These are phyloP conservation scores for Yamadazyma aaseri DNA, from an alignment of 1,139 yeast genomes.

Conservation along the genomic window DNA sequence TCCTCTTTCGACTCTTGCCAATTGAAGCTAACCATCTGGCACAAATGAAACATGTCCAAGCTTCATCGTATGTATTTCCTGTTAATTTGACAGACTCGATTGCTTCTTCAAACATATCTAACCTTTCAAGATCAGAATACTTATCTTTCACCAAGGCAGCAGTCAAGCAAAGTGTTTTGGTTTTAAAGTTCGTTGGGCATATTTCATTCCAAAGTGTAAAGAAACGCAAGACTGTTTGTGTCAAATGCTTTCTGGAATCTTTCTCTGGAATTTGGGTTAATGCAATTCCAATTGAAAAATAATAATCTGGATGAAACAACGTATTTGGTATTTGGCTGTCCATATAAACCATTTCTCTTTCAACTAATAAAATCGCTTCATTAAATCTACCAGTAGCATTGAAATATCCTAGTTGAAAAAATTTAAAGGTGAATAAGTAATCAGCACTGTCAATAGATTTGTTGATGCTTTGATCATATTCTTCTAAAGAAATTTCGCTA, in stretches of 20 bases:
- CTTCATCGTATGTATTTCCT: slow-evolving; percentile 37
- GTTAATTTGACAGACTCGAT: slow-evolving; percentile 33
- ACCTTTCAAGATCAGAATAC: slow-evolving; percentile 28
- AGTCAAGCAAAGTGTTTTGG: slow-evolving; percentile 32
- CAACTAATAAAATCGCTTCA: slow-evolving; percentile 22
- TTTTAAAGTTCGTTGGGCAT: slow-evolving; percentile 35
- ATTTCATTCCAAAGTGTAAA: slow-evolving; percentile 34
- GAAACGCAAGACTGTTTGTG: slow-evolving; percentile 15
- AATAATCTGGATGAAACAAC: slow-evolving; percentile 24
- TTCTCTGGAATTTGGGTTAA: slow-evolving; percentile 3
- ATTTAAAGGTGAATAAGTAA: slow-evolving; percentile 8
- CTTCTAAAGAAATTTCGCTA: slow-evolving; percentile 18
- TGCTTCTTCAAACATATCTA: slow-evolving; percentile 50
- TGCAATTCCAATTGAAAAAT: slow-evolving; percentile 11
- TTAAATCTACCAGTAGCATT: slow-evolving; percentile 16
- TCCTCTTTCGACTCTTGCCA: slow-evolving; percentile 22
- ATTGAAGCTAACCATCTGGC: slow-evolving; percentile 43
- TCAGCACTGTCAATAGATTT: slow-evolving; percentile 6
- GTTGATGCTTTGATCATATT: slow-evolving; percentile 12
- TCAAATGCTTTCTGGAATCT: slow-evolving; percentile 3
- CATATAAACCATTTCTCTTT: slow-evolving; percentile 15
- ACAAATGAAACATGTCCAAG: slow-evolving; percentile 44
- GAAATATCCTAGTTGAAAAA: slow-evolving; percentile 7
- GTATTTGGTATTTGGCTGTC: slow-evolving; percentile 23
- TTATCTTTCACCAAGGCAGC: slow-evolving; percentile 28